Evolutionary conservation across 2,329 filamentous ascomycete genomes (phyloP), one percentile per base, ranked within the genome.

Genomic region (Nakataea oryzae): DNA sequence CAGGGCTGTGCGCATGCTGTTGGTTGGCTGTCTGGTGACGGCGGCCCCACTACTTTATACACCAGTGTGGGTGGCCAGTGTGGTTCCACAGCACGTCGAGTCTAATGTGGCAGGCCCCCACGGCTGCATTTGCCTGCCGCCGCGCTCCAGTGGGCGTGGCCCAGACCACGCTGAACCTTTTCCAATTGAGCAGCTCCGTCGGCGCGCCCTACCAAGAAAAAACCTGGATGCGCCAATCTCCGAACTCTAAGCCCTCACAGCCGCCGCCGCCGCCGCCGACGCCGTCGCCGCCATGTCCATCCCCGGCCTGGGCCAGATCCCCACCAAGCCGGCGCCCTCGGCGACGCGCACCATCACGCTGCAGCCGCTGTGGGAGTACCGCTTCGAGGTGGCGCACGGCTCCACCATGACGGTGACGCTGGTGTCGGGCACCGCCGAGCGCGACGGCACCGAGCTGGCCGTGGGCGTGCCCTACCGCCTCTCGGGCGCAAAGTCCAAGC

Each of bases 381-480:
- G 90, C 60, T 93, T 93, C 75, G 82, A 90, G 70, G 86, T 91
- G 57, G 81, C 86, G 13, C 73, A 78, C 64, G 75, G 72, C 65
- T 74, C 75, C 63, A 68, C 73, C 32, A 64, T 81, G 60, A 73
- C 74, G 54, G 70, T 83, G 58, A 80, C 92, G 78, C 80, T 97
- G 29, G 76, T 91, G 62, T 85, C 83, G 41, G 95, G 95, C 64
- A 91, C 88, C 1, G 95, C 93, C 59, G 95, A 99, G 74, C 86
- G 96, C 70, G 96, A 97, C 72, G 95, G 95, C 71, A 93, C 93
- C 62, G 95, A 99, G 76, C 88, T 99, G 56, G 92, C 92, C 13
- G 82, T 85, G 12, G 89, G 88, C 62, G 88, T 89, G 60, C 81
- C 84, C 12, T 97, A 97, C 77, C 87, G 81, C 34, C 93, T 99